Base-by-base conservation (phyloP, 1,284 basidiomycete genomes). In the Fomitopsis pinicola region DNA sequence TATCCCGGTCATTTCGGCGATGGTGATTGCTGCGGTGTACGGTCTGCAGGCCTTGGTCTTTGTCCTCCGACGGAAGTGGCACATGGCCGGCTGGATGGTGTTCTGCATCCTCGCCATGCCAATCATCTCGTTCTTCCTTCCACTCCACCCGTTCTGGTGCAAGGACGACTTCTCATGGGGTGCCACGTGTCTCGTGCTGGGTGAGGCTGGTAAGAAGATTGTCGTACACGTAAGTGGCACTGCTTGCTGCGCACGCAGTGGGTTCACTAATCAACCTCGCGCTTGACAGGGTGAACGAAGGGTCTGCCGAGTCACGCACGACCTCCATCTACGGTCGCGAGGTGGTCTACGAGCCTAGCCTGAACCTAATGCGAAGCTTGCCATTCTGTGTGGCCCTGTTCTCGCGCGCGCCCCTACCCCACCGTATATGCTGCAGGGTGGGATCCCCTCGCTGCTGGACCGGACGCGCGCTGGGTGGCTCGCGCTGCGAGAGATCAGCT, bases 121-220 rank as follows among this genome's bases (percentile, higher is more conserved):
- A 3, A 85, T 86, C 55, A 96, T 95, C 81, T 95, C 95, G 22
- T 90, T 99, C 79, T 84, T 95, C 77, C 83, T 98, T 44, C 97
- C 96, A 0, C 78, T 98, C 22, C 98, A 98, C 76, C 97, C 97
- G 1, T 98, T 98, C 88, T 99, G 96, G 97, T 88, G 84, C 68
- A 98, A 98, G 96, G 97, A 98, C 77, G 95, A 97, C 77, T 98
- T 98, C 85, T 96, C 94, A 3, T 97, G 95, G 97, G 97, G 97
- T 85, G 84, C 85, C 54, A 97, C 95, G 22, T 92, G 93, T 86
- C 75, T 96, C 64, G 96, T 99, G 38, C 79, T 97, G 67, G 97
- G 96, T 68, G 97, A 99, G 77, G 85, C 89, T 62, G 97, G 96
- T 35, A 96, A 97, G 83, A 96, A 95, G 78, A 80, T 98, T 67